Percentiles rank a stretch among this genome's conserved stretches.
phyloP scores from a whole-genome alignment of 192 early-diverging fungal species.

The Coemansia sp. region DNA sequence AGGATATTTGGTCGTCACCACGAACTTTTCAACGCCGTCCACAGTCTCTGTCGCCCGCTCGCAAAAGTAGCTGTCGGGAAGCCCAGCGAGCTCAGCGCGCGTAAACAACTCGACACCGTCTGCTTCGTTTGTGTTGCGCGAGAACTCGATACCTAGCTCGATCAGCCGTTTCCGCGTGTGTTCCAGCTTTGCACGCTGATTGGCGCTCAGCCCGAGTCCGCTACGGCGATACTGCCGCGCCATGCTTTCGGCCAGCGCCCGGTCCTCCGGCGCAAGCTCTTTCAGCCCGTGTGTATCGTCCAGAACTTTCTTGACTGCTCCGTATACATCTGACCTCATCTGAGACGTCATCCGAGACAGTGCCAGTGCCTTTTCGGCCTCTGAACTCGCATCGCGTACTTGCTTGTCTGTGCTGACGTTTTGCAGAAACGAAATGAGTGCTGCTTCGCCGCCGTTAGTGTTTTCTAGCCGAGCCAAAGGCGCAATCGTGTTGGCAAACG shows the following conservation, averaged over 20 bases:
- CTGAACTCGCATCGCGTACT: constrained; percentile 66
- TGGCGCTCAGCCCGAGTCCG: constrained; percentile 64
- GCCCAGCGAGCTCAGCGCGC: constrained; percentile 63
- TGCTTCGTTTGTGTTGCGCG: constrained; percentile 63
- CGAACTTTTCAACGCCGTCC: constrained; percentile 59
- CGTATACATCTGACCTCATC: constrained; percentile 63
- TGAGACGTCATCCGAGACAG: constrained; percentile 63
- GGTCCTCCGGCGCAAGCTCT: constrained; percentile 58
- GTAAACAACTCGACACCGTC: constrained; percentile 51
- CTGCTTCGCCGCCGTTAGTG: constrained; percentile 15
- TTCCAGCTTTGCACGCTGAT: constrained; percentile 60
- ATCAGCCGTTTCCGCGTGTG: constrained; percentile 62
- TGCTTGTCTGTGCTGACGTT: constrained; percentile 56
- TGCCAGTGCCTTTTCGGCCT: constrained; percentile 58
- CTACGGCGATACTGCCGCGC: constrained; percentile 65
- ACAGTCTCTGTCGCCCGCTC: constrained; percentile 49
- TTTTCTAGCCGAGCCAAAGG: constrained; percentile 40
- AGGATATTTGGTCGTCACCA: constrained; percentile 73
- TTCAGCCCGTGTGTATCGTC: constrained; percentile 31
- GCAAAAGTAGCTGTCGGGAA: constrained; percentile 65
- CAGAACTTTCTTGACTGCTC: constrained; percentile 50
- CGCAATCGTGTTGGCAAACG: constrained; percentile 38
- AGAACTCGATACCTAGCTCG: constrained; percentile 67
- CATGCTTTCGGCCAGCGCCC: constrained; percentile 62
- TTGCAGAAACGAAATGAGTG: constrained; percentile 33